phyloP scores from a whole-genome alignment of 2,329 filamentous ascomycete genomes.

The Hypoxylon sp. region DNA sequence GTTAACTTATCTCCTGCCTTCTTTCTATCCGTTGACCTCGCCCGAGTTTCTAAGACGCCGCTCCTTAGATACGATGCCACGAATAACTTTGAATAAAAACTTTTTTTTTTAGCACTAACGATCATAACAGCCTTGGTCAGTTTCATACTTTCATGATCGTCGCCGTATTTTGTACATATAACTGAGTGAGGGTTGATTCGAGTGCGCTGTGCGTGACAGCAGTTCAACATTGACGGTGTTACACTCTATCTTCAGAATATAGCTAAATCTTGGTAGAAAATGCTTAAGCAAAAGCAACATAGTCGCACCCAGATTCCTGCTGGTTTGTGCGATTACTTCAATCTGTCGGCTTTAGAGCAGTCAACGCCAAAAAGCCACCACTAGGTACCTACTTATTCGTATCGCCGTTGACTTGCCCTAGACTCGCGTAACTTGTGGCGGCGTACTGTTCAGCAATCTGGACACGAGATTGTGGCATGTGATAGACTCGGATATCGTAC shows the following conservation, averaged over 20 bases:
- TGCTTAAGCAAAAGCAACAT: background rate
- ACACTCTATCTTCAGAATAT: background rate
- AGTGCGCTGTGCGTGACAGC: background rate
- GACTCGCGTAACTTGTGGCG: background rate
- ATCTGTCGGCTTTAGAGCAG: background rate
- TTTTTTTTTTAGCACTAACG: background rate
- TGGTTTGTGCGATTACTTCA: background rate
- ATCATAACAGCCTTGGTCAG: background rate
- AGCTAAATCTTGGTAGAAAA: background rate
- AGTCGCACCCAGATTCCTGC: background rate
- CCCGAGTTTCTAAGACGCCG: background rate
- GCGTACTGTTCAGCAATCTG: background rate
- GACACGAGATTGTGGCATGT: background rate
- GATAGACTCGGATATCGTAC: background rate
- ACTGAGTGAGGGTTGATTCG: background rate
- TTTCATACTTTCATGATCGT: background rate
- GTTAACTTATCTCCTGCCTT: background rate
- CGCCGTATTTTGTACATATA: background rate
- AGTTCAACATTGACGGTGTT: too few species aligned
- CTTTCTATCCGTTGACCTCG: background rate
- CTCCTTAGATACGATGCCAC: background rate
- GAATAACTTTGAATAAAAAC: background rate
- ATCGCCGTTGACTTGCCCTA: background rate
- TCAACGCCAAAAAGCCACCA: background rate
- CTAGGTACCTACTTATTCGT: too few species aligned